Conservation (phyloP, 495 filamentous ascomycete species). For the Lineolata rhizophorae region DNA sequence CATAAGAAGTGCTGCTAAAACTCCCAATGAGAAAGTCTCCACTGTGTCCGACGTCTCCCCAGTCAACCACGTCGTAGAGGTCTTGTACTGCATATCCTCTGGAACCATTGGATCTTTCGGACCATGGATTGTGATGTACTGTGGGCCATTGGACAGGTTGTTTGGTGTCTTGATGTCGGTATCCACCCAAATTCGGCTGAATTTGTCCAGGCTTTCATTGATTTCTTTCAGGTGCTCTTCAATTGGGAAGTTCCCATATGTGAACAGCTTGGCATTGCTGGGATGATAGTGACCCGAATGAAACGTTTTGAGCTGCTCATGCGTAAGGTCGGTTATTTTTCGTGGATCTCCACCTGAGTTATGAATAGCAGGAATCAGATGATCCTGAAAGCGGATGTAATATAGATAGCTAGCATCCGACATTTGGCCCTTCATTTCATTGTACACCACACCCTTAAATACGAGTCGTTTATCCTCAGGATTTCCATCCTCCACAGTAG, state of each 20-base stretch:
- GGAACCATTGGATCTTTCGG: slow-evolving; percentile 79
- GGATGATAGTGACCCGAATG: slow-evolving; percentile 88
- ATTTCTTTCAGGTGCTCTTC: slow-evolving; percentile 58
- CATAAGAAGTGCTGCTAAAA: slow-evolving; percentile 62
- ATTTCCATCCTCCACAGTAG: slow-evolving; percentile 19
- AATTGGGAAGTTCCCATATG: slow-evolving; percentile 85
- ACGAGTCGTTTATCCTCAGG: slow-evolving; percentile 39
- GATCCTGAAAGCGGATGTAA: slow-evolving; percentile 84
- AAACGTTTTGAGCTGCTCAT: slow-evolving; percentile 65
- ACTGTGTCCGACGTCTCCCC: slow-evolving; percentile 59
- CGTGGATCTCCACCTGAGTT: slow-evolving; percentile 92
- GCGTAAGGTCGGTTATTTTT: slow-evolving; percentile 86
- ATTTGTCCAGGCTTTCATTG: slow-evolving; percentile 43
- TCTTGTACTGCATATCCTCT: slow-evolving; percentile 73
- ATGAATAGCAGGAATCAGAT: slow-evolving; percentile 79
- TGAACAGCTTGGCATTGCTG: slow-evolving; percentile 85
- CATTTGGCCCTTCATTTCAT: slow-evolving; percentile 99
- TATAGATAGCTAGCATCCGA: slow-evolving; percentile 91
- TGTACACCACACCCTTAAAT: slow-evolving; percentile 98
- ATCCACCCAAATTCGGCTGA: slow-evolving; percentile 46
- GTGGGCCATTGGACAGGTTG: slow-evolving; percentile 40
- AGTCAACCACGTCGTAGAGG: slow-evolving; percentile 78
- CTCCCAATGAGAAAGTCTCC: slow-evolving; percentile 64
- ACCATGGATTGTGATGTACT: slow-evolving; percentile 47
- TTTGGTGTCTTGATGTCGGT: slow-evolving; percentile 54